Evolutionary conservation across 257 asterid species (phyloP).

Genomic region (Solanum sitiens): DNA sequence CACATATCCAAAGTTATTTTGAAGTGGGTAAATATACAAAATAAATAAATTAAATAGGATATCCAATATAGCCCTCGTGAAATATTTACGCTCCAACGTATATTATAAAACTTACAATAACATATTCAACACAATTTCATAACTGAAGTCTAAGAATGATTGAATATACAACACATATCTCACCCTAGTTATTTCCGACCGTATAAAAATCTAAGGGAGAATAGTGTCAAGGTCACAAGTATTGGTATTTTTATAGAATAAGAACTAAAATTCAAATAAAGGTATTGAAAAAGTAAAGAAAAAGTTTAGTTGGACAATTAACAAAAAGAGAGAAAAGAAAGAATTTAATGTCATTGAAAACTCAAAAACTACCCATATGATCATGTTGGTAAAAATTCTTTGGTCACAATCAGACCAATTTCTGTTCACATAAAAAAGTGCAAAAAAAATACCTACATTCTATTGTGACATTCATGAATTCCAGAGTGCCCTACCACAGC

Average conservation of each 20-base stretch:
- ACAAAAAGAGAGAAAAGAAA: background rate
- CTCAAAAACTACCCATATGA: background rate
- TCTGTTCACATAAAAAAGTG: background rate
- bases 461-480: background rate
- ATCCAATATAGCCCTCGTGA: background rate
- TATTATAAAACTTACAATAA: background rate
- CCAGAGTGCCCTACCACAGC: background rate
- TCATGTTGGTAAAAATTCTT: background rate
- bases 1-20: background rate
- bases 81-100: background rate
- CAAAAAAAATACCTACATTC: background rate
- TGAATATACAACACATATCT: too few relatives aligned
- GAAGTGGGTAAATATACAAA: background rate
- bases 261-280: background rate
- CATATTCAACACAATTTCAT: too few relatives aligned
- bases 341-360: background rate
- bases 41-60: background rate
- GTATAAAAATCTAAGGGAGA: too few relatives aligned
- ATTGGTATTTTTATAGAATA: background rate
- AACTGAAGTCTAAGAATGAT: too few relatives aligned
- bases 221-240: background rate
- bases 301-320: background rate
- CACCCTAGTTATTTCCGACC: too few relatives aligned
- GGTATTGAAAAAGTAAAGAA: background rate
- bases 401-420: background rate